A percentile compares a stretch with the other conserved stretches of the same genome.
Evolutionary conservation across 208 protist species (phyloP).

Genomic region (Leishmania turanica): DNA sequence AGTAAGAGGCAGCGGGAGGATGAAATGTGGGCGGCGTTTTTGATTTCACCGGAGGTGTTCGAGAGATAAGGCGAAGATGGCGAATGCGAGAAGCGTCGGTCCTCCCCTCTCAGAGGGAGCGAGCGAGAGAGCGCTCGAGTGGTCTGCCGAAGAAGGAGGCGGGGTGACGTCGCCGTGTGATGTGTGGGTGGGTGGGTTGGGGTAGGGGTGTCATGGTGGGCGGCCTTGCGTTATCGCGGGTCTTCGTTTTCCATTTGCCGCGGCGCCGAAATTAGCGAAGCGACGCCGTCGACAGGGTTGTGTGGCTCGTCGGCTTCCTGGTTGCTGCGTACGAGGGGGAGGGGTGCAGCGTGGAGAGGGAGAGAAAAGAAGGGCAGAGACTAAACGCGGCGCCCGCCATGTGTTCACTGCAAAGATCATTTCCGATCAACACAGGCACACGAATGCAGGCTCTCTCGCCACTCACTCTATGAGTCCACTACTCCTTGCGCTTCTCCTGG

Average conservation of each 20-base stretch:
- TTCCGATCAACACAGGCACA: neutral
- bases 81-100: too few species aligned
- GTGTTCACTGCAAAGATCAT: neutral
- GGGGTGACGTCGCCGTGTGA: too few species aligned
- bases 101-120: too few species aligned
- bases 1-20: too few species aligned
- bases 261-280: neutral
- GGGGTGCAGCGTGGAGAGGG: too few species aligned
- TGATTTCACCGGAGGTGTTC: neutral
- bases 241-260: neutral
- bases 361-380: neutral
- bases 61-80: neutral
- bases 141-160: too few species aligned
- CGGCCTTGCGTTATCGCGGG: too few species aligned
- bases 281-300: too few species aligned
- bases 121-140: too few species aligned
- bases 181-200: neutral
- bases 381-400: neutral
- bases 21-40: too few species aligned
- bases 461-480: neutral
- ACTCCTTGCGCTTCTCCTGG: constrained; percentile 88
- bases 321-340: neutral
- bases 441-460: too few species aligned
- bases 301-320: neutral
- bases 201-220: too few species aligned